Evolutionary conservation across 2,329 filamentous ascomycete genomes (phyloP), one percentile per base, ranked within the genome.

Genomic region (Escovopsis weberi): DNA sequence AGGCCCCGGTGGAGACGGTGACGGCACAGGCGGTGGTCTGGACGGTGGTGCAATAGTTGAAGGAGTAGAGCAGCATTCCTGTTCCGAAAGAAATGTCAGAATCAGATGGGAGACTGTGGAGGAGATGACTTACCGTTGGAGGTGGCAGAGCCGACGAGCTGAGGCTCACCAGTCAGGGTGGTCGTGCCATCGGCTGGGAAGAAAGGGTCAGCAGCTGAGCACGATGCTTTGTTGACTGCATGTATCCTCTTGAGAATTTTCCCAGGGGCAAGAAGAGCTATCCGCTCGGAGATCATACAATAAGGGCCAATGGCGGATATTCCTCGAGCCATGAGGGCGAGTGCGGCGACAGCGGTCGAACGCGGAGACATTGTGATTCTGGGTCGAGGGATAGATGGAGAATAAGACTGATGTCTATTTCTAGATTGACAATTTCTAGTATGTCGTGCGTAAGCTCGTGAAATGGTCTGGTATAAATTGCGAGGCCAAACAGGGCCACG

Each of bases 21-120:
- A 55, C 46, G 30, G 52, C 47, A 51, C 62, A 65, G 41, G 53
- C 48, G 30, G 60, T 63, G 43, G 53, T 54, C 26, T 59, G 53
- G 26, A 60, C 48, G 40, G 63, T 45, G 47, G 54, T 56, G 54
- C 62, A 64, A 42, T 59, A 48, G 50, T 61, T 62, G 49, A 61
- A 54, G 26, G 59, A 55, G 48, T 59, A 58, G 37, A 63, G 47
- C 28, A 59, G 41, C 19, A 50, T 48, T 2, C 59, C 60, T 63
- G 37, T 1, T 15, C 15, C 15, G 15, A 7, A 41, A 35, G 38
- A 44, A 39, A 33, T 37, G 37, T 39, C 19, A 26, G 28, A 32
- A 33, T 26, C n/a, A 19, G 18, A 26, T 18, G 12, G 32, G 39
- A 12, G 5, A 11, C 3, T 9, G 28, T 9, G 11, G 28, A 3